Evolutionary conservation across 2,329 filamentous ascomycete genomes (phyloP).

Genomic region (Ophiostoma angusticollis): DNA sequence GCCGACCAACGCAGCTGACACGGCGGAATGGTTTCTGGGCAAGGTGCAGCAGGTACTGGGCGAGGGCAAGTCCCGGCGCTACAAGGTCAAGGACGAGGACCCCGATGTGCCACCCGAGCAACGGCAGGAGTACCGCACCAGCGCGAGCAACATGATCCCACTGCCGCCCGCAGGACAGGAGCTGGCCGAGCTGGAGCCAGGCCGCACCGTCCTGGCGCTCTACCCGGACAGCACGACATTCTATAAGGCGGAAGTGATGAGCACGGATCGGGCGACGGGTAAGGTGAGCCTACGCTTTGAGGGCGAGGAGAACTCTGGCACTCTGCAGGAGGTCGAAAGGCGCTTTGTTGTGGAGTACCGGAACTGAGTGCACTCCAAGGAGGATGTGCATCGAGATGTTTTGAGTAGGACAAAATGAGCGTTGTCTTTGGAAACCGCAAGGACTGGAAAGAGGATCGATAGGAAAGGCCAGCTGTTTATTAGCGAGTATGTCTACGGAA

Average conservation of each 20-base stretch:
- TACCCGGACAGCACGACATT: constrained; percentile 80
- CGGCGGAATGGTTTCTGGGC: constrained; percentile 59
- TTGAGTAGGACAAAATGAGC: neutral
- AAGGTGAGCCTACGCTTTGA: constrained; percentile 62
- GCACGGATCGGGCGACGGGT: constrained; percentile 39
- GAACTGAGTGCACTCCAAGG: too few relatives aligned
- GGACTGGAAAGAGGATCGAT: too few relatives aligned
- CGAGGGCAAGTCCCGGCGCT: constrained; percentile 64
- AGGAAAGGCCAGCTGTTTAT: too few relatives aligned
- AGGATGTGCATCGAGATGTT: neutral
- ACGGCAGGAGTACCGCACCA: constrained; percentile 56
- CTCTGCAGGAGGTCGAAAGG: constrained; percentile 61
- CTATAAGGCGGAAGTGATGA: constrained; percentile 71
- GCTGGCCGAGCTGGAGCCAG: constrained; percentile 49
- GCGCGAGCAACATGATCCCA: constrained; percentile 62
- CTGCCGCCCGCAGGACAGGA: constrained; percentile 48
- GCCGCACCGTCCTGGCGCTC: constrained; percentile 61
- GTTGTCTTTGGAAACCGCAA: too few relatives aligned
- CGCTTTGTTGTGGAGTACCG: constrained; percentile 66
- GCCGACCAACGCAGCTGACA: constrained; percentile 31
- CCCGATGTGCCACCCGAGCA: constrained; percentile 52
- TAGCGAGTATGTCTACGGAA: too few relatives aligned
- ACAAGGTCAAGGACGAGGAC: constrained; percentile 69
- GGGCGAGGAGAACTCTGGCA: constrained; percentile 61
- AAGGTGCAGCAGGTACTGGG: constrained; percentile 64